Conservation (phyloP, 495 filamentous ascomycete genomes). For the Talaromyces proteolyticus region DNA sequence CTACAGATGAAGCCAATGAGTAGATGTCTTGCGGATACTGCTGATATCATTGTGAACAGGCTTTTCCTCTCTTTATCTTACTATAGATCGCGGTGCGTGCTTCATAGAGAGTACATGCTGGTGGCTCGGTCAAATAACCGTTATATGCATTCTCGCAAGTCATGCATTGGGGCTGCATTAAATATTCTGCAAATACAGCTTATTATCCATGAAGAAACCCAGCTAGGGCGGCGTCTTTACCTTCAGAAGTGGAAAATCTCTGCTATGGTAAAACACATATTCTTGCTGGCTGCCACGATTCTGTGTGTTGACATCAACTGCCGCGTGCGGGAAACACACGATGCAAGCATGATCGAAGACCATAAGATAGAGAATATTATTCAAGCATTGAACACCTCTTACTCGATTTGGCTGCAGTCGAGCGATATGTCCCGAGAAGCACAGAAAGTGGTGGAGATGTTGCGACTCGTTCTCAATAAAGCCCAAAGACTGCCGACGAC, state of each 20-base stretch:
- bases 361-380: conserved; percentile 62
- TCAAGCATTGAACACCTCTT: conserved; percentile 51
- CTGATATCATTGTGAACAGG: conserved; percentile 29
- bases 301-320: conserved; percentile 17
- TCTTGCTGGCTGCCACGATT: conserved; percentile 28
- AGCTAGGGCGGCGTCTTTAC: conserved; percentile 22
- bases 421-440: conserved; percentile 63
- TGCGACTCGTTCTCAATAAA: conserved; percentile 64
- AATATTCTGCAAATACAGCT: conserved; percentile 20
- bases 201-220: conserved; percentile 21
- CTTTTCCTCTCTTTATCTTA: conserved; percentile 34
- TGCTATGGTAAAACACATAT: conserved; percentile 27
- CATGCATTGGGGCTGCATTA: conserved; percentile 34
- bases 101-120: conserved; percentile 36
- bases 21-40: conserved; percentile 29
- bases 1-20: conserved; percentile 28
- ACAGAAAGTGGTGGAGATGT: conserved; percentile 59
- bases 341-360: conserved; percentile 6
- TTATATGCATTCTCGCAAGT: conserved; percentile 24
- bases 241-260: conserved; percentile 24
- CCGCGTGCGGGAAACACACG: background rate
- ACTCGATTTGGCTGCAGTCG: conserved; percentile 61
- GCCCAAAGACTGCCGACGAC: conserved; percentile 26
- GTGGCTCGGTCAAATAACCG: conserved; percentile 20
- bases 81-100: conserved; percentile 33